Evolutionary conservation across 2,329 filamentous ascomycete genomes (phyloP).

Genomic region (Thielaviopsis ethacetica): DNA sequence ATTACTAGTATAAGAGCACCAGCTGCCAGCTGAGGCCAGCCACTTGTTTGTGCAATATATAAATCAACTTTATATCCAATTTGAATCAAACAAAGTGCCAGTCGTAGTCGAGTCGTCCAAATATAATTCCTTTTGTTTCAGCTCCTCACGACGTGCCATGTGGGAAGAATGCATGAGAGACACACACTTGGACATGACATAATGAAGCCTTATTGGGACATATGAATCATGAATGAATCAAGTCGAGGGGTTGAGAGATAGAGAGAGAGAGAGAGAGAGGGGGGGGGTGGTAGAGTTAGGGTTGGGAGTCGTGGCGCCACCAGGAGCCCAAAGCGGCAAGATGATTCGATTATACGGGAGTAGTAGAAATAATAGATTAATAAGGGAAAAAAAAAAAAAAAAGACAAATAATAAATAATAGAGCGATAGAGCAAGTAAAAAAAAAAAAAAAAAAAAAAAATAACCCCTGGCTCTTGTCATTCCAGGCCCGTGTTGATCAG

Average conservation of each 20-base stretch:
- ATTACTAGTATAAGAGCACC: too few relatives aligned
- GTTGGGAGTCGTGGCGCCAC: too few relatives aligned
- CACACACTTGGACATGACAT: too few relatives aligned
- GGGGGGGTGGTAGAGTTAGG: neutral
- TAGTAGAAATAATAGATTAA: neutral
- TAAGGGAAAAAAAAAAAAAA: neutral
- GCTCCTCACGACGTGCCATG: neutral
- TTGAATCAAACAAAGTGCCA: too few relatives aligned
- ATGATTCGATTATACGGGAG: neutral
- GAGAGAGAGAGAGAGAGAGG: too few relatives aligned
- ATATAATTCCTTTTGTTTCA: neutral
- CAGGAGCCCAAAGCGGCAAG: neutral
- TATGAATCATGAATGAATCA: neutral
- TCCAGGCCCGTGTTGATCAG: constrained; percentile 6
- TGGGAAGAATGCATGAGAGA: neutral
- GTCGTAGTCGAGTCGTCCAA: too few relatives aligned
- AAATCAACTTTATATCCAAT: too few relatives aligned
- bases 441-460: neutral
- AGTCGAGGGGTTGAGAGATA: neutral
- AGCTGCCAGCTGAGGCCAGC: neutral
- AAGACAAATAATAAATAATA: neutral
- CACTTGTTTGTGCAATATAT: too few relatives aligned
- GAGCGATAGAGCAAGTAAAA: neutral
- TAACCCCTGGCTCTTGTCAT: neutral
- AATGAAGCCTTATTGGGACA: too few relatives aligned